These are phyloP conservation scores for Euphorbia lathyris DNA, from an alignment of 345 rosid genomes.

Conservation along the genomic window DNA sequence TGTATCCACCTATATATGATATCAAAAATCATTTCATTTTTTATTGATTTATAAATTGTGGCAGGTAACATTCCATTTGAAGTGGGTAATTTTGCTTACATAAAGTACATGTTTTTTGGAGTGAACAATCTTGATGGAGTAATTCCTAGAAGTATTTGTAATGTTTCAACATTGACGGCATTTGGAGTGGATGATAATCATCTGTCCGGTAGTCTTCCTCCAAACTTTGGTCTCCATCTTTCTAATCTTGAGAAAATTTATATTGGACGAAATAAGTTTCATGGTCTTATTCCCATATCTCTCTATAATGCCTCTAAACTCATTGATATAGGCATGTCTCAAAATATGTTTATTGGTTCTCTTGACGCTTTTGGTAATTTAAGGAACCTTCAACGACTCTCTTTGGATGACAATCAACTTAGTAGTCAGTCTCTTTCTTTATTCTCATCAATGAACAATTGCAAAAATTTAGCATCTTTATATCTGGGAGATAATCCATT, in stretches of 20 bases:
- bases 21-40: no score
- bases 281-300: background rate
- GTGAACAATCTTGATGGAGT: background rate
- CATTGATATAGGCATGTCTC: background rate
- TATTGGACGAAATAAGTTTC: background rate
- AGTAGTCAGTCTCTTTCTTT: background rate
- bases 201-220: background rate
- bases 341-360: background rate
- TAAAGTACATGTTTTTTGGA: background rate
- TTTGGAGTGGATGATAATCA: background rate
- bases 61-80: background rate
- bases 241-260: background rate
- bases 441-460: background rate
- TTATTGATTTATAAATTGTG: no score
- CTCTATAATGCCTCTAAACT: background rate
- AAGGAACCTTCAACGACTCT: background rate
- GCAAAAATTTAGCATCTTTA: background rate
- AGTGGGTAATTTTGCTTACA: background rate
- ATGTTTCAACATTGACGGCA: background rate
- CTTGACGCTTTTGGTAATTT: background rate
- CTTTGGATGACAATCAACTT: background rate
- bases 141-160: background rate
- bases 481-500: background rate
- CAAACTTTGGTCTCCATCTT: background rate
- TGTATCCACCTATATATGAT: no score